A percentile compares a stretch with the other conserved stretches of the same genome.
phyloP scores from a whole-genome alignment of 176 grass and related monocot species.

The Triticum monococcum region DNA sequence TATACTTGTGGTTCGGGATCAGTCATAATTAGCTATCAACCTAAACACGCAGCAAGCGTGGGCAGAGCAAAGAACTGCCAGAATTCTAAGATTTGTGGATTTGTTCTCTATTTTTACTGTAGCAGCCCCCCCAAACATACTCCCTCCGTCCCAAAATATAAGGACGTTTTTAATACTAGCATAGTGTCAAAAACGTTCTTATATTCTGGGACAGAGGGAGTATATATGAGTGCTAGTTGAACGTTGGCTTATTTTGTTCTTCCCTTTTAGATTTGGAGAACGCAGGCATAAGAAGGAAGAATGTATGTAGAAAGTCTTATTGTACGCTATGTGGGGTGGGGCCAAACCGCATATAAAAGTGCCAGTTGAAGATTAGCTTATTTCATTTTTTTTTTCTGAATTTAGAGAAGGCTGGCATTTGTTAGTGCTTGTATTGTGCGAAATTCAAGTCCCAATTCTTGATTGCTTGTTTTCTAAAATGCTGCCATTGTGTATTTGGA shows the following conservation, averaged over 20 bases:
- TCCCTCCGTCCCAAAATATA: too few relatives aligned
- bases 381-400: not conserved
- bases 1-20: not conserved
- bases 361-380: not conserved
- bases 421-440: not conserved
- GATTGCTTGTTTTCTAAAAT: conserved; percentile 1
- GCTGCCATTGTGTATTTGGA: not conserved
- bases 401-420: not conserved
- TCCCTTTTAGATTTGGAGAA: not conserved
- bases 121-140: too few relatives aligned
- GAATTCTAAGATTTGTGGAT: not conserved
- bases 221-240: not conserved
- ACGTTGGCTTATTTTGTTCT: not conserved
- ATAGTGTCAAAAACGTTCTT: too few relatives aligned
- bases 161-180: too few relatives aligned
- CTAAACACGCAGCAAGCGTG: not conserved
- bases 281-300: not conserved
- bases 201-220: too few relatives aligned
- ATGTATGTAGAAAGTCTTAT: not conserved
- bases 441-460: not conserved
- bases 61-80: not conserved
- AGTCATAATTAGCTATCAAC: not conserved
- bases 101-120: not conserved
- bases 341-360: not conserved
- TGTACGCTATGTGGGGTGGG: not conserved